A percentile compares a stretch with the other conserved stretches of the same genome.
These are phyloP conservation scores for Lepidium campestre DNA, from an alignment of 441 rosid genomes.

Conservation along the genomic window DNA sequence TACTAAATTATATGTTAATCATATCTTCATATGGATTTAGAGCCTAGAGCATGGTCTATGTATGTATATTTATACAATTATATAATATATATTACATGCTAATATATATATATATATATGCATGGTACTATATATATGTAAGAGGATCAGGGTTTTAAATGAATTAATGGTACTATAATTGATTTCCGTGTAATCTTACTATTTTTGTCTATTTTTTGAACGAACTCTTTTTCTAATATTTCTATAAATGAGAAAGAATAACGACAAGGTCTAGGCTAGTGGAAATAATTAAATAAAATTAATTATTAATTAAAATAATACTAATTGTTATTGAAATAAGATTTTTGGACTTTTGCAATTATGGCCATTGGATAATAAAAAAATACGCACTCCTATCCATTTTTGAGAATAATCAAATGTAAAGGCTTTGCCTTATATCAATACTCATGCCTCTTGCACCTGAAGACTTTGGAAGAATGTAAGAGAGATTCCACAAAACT, in stretches of 20 bases:
- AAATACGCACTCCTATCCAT: slow-evolving; percentile 45
- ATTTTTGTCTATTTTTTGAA: background rate
- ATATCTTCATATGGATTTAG: too few relatives aligned
- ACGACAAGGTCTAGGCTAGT: slow-evolving; percentile 29
- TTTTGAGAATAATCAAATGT: slow-evolving; percentile 39
- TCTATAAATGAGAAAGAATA: slow-evolving; percentile 14
- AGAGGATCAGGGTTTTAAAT: background rate
- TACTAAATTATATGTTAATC: too few relatives aligned
- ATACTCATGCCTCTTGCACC: slow-evolving; percentile 40
- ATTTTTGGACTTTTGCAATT: slow-evolving; percentile 31
- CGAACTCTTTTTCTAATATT: slow-evolving; percentile 4
- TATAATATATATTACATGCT: background rate
- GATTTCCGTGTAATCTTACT: slow-evolving; percentile 22
- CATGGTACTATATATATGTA: slow-evolving; percentile 18
- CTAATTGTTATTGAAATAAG: background rate
- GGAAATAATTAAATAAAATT: background rate
- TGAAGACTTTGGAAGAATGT: slow-evolving; percentile 51
- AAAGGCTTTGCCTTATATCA: slow-evolving; percentile 9
- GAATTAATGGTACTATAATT: background rate
- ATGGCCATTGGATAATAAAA: slow-evolving; percentile 27
- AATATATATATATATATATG: background rate
- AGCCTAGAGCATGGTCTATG: background rate
- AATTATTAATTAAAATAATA: background rate
- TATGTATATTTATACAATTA: background rate
- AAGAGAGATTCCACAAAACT: slow-evolving; percentile 10